phyloP scores from a whole-genome alignment of 192 early-diverging fungal species.

The Nowakowskiella sp. region DNA sequence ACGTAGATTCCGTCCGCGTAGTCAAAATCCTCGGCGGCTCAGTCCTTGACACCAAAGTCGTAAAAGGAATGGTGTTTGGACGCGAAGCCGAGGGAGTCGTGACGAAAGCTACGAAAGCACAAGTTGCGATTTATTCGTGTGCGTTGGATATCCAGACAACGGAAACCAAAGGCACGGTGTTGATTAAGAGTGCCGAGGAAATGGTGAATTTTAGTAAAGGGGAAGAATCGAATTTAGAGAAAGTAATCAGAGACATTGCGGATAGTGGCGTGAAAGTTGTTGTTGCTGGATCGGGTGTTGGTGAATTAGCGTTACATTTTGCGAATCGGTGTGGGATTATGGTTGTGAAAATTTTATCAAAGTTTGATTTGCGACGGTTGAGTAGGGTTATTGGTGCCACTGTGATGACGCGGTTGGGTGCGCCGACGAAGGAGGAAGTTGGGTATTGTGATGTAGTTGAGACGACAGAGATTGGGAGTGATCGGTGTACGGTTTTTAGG shows the following conservation, averaged over 20 bases:
- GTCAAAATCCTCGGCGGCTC: constrained; percentile 94
- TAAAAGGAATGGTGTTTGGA: constrained; percentile 96
- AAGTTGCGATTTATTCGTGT: constrained; percentile 92
- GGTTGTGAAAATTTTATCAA: constrained; percentile 83
- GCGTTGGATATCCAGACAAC: constrained; percentile 88
- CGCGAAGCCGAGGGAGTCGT: constrained; percentile 74
- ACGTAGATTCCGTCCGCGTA: constrained; percentile 90
- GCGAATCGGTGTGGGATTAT: constrained; percentile 85
- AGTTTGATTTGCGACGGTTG: constrained; percentile 93
- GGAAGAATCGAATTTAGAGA: constrained; percentile 88
- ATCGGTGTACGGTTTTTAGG: constrained; percentile 95
- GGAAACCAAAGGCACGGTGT: constrained; percentile 97
- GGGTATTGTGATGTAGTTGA: constrained; percentile 96
- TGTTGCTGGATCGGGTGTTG: constrained; percentile 79
- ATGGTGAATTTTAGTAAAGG: constrained; percentile 96
- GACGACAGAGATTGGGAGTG: constrained; percentile 92
- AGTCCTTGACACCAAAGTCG: constrained; percentile 80
- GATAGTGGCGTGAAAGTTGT: constrained; percentile 88
- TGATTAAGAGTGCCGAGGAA: constrained; percentile 91
- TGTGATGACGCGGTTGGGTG: constrained; percentile 83
- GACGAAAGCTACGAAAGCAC: constrained; percentile 68
- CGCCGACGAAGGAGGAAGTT: constrained; percentile 93
- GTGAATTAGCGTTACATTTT: constrained; percentile 92
- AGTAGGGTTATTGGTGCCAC: constrained; percentile 90
- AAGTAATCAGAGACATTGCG: constrained; percentile 74